Conservation (phyloP, 2,329 filamentous ascomycete genomes). For the Ophiosphaerella korrae region DNA sequence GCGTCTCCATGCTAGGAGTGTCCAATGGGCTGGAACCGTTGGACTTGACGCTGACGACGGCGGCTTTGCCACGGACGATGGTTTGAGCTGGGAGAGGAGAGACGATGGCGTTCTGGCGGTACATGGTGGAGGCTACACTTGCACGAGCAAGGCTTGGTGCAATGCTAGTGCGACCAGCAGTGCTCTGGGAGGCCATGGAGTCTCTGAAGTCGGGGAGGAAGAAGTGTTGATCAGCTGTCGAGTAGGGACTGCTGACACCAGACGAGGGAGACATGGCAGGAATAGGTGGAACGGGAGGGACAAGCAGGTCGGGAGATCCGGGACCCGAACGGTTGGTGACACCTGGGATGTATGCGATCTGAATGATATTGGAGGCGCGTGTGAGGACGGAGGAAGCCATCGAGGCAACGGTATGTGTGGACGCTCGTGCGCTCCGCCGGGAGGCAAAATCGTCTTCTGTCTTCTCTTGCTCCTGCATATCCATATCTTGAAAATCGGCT, state of each 20-base stretch:
- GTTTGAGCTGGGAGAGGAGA: constrained; percentile 80
- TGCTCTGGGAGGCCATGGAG: constrained; percentile 84
- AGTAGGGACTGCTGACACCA: constrained; percentile 62
- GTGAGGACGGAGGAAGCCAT: constrained; percentile 96
- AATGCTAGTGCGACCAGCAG: constrained; percentile 57
- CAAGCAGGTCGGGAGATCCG: constrained; percentile 77
- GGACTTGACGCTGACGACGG: constrained; percentile 89
- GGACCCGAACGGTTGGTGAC: constrained; percentile 90
- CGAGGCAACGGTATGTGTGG: constrained; percentile 84
- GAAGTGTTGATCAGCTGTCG: constrained; percentile 77
- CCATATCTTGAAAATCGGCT: constrained; percentile 61
- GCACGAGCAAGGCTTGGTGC: constrained; percentile 55
- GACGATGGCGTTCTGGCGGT: constrained; percentile 87
- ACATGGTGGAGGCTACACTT: constrained; percentile 88
- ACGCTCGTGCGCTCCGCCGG: constrained; percentile 68
- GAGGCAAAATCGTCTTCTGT: constrained; percentile 61
- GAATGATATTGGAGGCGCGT: constrained; percentile 96
- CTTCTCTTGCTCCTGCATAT: constrained; percentile 62
- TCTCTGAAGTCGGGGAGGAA: constrained; percentile 92
- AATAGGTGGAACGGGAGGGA: constrained; percentile 93
- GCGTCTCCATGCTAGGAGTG: constrained; percentile 57
- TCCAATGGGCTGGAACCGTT: constrained; percentile 59
- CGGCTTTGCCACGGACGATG: constrained; percentile 84
- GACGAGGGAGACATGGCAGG: constrained; percentile 66
- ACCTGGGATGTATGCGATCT: constrained; percentile 98